These are phyloP conservation scores for Trichophyton simii DNA, from an alignment of 2,329 filamentous ascomycete genomes.

Conservation along the genomic window DNA sequence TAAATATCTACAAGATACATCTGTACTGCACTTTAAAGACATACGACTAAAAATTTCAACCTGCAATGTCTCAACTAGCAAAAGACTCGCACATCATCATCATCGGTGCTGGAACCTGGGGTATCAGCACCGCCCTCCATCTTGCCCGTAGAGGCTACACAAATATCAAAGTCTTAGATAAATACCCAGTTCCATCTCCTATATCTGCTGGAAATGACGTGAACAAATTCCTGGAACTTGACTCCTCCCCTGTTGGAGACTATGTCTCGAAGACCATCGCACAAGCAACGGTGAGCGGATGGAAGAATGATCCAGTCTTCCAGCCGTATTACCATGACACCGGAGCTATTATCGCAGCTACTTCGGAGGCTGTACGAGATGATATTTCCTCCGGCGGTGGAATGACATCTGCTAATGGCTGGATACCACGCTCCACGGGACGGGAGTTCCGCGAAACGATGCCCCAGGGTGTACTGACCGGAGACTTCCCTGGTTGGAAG, in stretches of 20 bases:
- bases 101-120: slow-evolving; percentile 33
- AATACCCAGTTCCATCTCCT: slow-evolving; percentile 22
- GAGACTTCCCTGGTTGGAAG: not conserved
- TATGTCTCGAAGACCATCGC: not conserved
- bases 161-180: slow-evolving; percentile 39
- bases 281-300: not conserved
- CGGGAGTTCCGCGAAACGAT: not conserved
- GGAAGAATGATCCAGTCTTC: not conserved
- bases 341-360: not conserved
- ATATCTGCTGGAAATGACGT: not conserved
- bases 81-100: slow-evolving; percentile 25
- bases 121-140: slow-evolving; percentile 34
- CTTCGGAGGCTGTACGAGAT: not conserved
- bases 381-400: not conserved
- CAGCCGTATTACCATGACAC: not conserved
- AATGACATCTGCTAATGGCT: not conserved
- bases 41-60: not conserved
- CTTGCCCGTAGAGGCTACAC: slow-evolving; percentile 35
- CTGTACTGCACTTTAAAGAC: too few species aligned
- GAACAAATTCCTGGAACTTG: not conserved
- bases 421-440: not conserved
- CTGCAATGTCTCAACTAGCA: not conserved
- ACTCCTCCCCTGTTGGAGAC: not conserved
- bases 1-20: too few species aligned
- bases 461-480: not conserved